Conservation (phyloP, 2,329 filamentous ascomycete genomes). For the Pyrenophora graminea region DNA sequence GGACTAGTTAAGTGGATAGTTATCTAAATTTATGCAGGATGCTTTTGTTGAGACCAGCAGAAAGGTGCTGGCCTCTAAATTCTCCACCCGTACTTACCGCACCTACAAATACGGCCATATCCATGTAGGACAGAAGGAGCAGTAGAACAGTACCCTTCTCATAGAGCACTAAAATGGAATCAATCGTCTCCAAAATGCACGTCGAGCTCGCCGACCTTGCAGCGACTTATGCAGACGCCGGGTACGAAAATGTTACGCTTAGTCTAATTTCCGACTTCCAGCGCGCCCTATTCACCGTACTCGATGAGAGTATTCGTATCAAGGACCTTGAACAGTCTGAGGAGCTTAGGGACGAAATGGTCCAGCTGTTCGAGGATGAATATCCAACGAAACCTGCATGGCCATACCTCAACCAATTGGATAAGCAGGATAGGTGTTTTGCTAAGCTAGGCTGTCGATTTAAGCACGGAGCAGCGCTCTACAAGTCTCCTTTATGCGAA, state of each 20-base stretch:
- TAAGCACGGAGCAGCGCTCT: slow-evolving; percentile 1
- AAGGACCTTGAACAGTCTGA: slow-evolving; percentile 4
- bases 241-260: slow-evolving; percentile 5
- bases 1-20: slow-evolving; percentile 7
- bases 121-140: neutral
- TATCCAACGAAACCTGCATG: neutral
- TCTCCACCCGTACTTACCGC: neutral
- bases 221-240: neutral
- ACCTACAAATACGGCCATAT: slow-evolving; percentile 2
- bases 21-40: slow-evolving; percentile 7
- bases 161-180: slow-evolving; percentile 2
- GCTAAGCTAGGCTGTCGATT: slow-evolving; percentile 1
- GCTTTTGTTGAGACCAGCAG: slow-evolving; percentile 2
- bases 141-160: slow-evolving; percentile 1
- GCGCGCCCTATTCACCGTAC: slow-evolving; percentile 3
- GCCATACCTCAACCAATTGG: slow-evolving; percentile 1
- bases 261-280: slow-evolving; percentile 5
- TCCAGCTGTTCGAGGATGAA: neutral
- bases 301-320: slow-evolving; percentile 1
- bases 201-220: neutral
- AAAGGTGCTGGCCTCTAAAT: slow-evolving; percentile 1
- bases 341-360: slow-evolving; percentile 3
- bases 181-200: slow-evolving; percentile 1
- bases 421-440: neutral
- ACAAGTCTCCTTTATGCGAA: slow-evolving; percentile 2